These are phyloP conservation scores for Amphichorda felina DNA, from an alignment of 2,329 filamentous ascomycete genomes.

Conservation along the genomic window DNA sequence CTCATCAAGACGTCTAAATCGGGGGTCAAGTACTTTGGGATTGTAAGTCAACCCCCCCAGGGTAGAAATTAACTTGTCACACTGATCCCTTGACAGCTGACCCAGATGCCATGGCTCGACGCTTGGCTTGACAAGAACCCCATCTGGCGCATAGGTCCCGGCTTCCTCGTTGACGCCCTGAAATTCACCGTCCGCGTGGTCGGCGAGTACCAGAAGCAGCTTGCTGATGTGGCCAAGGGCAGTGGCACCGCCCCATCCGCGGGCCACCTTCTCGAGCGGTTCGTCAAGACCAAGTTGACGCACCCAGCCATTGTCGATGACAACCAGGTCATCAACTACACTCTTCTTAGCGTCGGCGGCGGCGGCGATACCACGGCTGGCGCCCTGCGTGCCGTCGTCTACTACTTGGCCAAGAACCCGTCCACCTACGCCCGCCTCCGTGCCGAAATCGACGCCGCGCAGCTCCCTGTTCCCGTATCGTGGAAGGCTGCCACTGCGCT, in stretches of 20 bases:
- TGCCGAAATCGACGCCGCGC: conserved; percentile 6
- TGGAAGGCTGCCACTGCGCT: conserved; percentile 13
- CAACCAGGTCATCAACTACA: conserved; percentile 20
- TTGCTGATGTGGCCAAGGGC: conserved; percentile 11
- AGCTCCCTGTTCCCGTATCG: not conserved
- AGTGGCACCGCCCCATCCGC: conserved; percentile 10
- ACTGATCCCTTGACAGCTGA: too few species aligned
- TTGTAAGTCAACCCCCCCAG: conserved; percentile 10
- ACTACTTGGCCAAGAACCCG: conserved; percentile 10
- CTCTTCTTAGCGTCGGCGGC: conserved; percentile 17
- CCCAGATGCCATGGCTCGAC: conserved; percentile 19
- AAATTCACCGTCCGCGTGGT: conserved; percentile 15
- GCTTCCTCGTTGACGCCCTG: conserved; percentile 14
- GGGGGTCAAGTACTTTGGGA: conserved; percentile 19
- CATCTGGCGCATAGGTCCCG: conserved; percentile 17
- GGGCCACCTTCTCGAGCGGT: conserved; percentile 26
- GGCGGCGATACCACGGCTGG: conserved; percentile 12
- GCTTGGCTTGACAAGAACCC: conserved; percentile 25
- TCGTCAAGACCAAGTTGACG: conserved; percentile 23
- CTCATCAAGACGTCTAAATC: conserved; percentile 18
- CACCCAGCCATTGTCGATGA: conserved; percentile 21
- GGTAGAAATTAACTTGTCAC: too few species aligned
- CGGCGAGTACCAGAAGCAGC: conserved; percentile 10
- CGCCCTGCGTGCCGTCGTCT: conserved; percentile 10
- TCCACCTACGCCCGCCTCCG: conserved; percentile 8